Evolutionary conservation across 208 protist genomes (phyloP).

Genomic region (Leptomonas seymouri): DNA sequence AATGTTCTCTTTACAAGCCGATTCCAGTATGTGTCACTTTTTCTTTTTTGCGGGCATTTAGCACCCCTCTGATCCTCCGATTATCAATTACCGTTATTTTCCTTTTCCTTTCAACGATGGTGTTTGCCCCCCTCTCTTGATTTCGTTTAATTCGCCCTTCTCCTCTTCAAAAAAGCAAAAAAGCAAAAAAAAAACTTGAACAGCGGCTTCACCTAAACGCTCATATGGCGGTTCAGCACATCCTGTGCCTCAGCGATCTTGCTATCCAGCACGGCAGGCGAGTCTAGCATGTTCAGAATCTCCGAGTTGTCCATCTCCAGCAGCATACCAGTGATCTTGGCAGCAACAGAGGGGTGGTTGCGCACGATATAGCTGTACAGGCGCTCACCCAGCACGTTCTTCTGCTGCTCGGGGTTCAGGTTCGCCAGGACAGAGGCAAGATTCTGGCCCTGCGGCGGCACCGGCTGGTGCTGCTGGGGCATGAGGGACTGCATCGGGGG

Average conservation of each 20-base stretch:
- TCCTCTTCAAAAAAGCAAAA: background rate
- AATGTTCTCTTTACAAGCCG: too few species aligned
- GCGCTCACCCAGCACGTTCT: slow-evolving; percentile 96
- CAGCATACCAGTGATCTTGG: slow-evolving; percentile 99
- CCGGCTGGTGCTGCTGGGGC: slow-evolving; percentile 51
- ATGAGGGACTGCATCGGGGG: slow-evolving; percentile 70
- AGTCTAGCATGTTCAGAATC: slow-evolving; percentile 96
- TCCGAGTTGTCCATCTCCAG: slow-evolving; percentile 98
- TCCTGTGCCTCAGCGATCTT: slow-evolving; percentile 98
- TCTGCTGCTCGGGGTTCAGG: slow-evolving; percentile 89
- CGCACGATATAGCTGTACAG: slow-evolving; percentile 96
- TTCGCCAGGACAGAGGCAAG: slow-evolving; percentile 68
- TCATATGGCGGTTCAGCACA: slow-evolving; percentile 94
- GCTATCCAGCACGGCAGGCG: slow-evolving; percentile 79
- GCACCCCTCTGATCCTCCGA: too few species aligned
- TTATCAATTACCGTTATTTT: too few species aligned
- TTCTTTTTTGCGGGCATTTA: too few species aligned
- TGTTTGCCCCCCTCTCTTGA: too few species aligned
- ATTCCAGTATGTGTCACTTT: too few species aligned
- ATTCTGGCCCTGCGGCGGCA: slow-evolving; percentile 60
- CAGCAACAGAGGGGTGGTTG: slow-evolving; percentile 86
- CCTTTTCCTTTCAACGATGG: too few species aligned
- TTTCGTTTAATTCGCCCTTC: background rate
- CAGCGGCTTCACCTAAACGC: slow-evolving; percentile 37
- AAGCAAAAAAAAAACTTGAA: background rate